A percentile compares a stretch with the other conserved stretches of the same genome.
Evolutionary conservation across 176 grass and related monocot genomes (phyloP).

Genomic region (maize (Zea mays)): Zm-B73-REFERENCE-NAM-5.0 NC_050103.1:33746001-33746500

Average conservation of each 20-base stretch:
- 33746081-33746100: neutral
- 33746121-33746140: neutral
- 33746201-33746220: no score
- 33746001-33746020: no score
- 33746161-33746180: no score
- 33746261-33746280: no score
- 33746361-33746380: neutral
- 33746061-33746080: neutral
- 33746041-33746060: neutral
- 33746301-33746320: neutral
- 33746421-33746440: neutral
- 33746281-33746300: no score
- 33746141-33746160: neutral
- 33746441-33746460: neutral
- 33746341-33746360: neutral
- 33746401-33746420: neutral
- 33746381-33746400: neutral
- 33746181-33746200: no score
- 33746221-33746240: no score
- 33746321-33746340: neutral
- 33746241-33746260: no score
- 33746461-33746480: neutral
- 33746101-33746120: neutral
- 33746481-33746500: neutral
- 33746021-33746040: no score